These are phyloP conservation scores for Waitea zeae DNA, from an alignment of 1,284 basidiomycete species.

Conservation along the genomic window DNA sequence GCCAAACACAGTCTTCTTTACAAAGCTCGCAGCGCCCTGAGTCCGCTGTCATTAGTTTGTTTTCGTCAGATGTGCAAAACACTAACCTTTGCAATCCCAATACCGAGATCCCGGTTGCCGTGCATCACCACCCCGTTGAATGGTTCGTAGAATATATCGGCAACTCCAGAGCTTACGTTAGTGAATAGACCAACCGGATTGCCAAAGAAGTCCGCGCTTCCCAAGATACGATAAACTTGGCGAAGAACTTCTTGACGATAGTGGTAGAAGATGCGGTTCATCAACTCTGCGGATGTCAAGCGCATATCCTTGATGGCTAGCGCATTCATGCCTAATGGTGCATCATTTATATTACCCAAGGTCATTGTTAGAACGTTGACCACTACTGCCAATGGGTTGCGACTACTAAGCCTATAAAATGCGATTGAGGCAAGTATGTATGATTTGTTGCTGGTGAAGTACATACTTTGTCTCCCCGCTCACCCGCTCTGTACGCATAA, in stretches of 20 bases:
- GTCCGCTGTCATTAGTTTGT: not conserved
- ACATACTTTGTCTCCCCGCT: conserved; percentile 86
- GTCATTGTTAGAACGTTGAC: conserved; percentile 96
- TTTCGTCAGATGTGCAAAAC: not conserved
- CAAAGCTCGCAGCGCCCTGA: conserved; percentile 91
- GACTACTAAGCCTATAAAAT: conserved; percentile 47
- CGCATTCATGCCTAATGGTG: conserved; percentile 91
- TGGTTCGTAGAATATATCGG: conserved; percentile 98
- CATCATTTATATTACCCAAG: conserved; percentile 93
- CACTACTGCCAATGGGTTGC: conserved; percentile 88
- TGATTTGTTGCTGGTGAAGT: conserved; percentile 1
- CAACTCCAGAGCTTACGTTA: conserved; percentile 97
- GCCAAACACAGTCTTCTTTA: conserved; percentile 98
- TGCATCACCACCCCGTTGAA: conserved; percentile 97
- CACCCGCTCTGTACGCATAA: conserved; percentile 91
- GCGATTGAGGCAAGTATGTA: conserved; percentile 4
- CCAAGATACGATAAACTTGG: conserved; percentile 91
- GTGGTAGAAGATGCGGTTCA: conserved; percentile 78
- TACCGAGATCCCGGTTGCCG: conserved; percentile 88
- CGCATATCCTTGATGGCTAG: conserved; percentile 93
- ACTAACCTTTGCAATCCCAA: conserved; percentile 87
- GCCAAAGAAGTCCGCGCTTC: conserved; percentile 89
- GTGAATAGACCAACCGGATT: conserved; percentile 95
- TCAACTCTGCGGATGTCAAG: conserved; percentile 70
- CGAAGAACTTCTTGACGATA: conserved; percentile 90